Evolutionary conservation across 805 yeast species (phyloP).

Genomic region (Ogataea paraovalis): DNA sequence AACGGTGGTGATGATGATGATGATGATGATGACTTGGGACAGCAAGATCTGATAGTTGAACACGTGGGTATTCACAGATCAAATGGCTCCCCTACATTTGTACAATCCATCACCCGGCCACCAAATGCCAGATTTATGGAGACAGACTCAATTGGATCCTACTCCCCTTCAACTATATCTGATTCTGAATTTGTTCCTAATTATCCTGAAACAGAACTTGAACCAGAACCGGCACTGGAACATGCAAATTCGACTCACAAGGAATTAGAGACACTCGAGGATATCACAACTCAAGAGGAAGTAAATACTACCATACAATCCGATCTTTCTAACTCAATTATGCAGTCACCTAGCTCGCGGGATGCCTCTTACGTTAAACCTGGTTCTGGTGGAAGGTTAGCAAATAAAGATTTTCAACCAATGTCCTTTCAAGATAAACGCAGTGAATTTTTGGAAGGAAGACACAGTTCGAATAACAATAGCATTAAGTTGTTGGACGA

Average conservation of each 20-base stretch:
- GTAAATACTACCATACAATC: constrained; percentile 7
- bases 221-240: too few relatives aligned
- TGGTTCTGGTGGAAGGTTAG: not conserved
- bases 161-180: constrained; percentile 24
- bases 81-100: not conserved
- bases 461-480: constrained; percentile 9
- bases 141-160: constrained; percentile 25
- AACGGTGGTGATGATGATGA: constrained; percentile 16
- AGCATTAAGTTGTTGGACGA: constrained; percentile 35
- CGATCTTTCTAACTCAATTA: constrained; percentile 1
- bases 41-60: not conserved
- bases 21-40: not conserved
- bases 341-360: constrained; percentile 4
- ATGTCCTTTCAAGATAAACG: constrained; percentile 21
- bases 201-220: constrained; percentile 11
- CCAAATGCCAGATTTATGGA: constrained; percentile 15
- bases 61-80: constrained; percentile 1
- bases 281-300: constrained; percentile 27
- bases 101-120: constrained; percentile 4
- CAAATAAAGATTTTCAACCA: constrained; percentile 6
- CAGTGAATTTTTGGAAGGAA: constrained; percentile 16
- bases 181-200: constrained; percentile 8
- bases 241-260: constrained; percentile 25
- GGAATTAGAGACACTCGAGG: constrained; percentile 26
- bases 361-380: not conserved